These are phyloP conservation scores for Stachybotrys elegans DNA, from an alignment of 2,329 filamentous ascomycete species.

Conservation along the genomic window DNA sequence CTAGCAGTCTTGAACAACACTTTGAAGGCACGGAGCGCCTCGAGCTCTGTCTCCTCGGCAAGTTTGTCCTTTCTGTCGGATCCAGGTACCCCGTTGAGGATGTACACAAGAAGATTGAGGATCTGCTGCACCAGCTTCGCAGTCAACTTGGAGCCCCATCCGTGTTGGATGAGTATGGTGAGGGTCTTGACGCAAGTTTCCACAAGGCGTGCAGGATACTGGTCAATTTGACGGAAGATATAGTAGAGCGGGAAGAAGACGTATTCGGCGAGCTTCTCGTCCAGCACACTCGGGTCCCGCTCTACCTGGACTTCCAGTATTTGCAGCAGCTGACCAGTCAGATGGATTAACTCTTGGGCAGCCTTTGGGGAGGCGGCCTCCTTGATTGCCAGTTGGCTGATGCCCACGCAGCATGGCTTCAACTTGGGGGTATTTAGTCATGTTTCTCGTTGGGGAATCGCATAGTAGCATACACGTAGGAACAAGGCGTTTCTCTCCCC, in stretches of 20 bases:
- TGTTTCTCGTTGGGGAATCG: no score
- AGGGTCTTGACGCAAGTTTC: slow-evolving; percentile 76
- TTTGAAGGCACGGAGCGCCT: slow-evolving; percentile 65
- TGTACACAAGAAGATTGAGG: slow-evolving; percentile 75
- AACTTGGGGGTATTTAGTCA: no score
- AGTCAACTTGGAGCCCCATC: slow-evolving; percentile 71
- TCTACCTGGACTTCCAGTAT: slow-evolving; percentile 41
- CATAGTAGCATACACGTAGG: slow-evolving; percentile 22
- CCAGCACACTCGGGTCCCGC: slow-evolving; percentile 49
- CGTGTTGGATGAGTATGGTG: slow-evolving; percentile 65
- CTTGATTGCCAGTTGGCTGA: slow-evolving; percentile 52
- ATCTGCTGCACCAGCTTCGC: slow-evolving; percentile 76
- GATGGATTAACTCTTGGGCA: slow-evolving; percentile 38
- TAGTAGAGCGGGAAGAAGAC: slow-evolving; percentile 89
- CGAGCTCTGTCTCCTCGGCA: slow-evolving; percentile 69
- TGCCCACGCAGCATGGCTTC: slow-evolving; percentile 56
- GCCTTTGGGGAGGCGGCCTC: slow-evolving; percentile 35
- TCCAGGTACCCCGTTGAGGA: slow-evolving; percentile 68
- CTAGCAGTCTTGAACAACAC: slow-evolving; percentile 59
- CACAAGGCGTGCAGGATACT: slow-evolving; percentile 64
- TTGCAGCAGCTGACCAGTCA: slow-evolving; percentile 38
- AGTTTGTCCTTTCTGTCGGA: slow-evolving; percentile 36
- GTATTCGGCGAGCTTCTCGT: slow-evolving; percentile 86
- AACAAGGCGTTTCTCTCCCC: slow-evolving; percentile 25
- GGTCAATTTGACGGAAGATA: slow-evolving; percentile 71